Evolutionary conservation across 83 land plant genomes (phyloP).

Genomic region (Picea abies): DNA sequence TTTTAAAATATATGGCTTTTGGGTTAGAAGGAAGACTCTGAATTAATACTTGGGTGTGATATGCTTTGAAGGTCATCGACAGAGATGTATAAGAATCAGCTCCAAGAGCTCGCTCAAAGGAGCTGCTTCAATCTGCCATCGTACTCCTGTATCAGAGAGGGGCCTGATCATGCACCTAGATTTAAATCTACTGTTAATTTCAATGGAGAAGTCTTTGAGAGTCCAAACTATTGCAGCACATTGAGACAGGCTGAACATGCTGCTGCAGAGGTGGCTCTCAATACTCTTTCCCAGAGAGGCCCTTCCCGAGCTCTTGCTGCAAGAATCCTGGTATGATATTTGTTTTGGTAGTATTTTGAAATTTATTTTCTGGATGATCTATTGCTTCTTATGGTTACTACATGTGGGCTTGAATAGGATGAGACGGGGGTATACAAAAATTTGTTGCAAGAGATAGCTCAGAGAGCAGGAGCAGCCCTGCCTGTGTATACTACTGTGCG

Average conservation of each 20-base stretch:
- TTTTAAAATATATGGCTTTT: no score
- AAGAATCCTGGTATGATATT: constrained; percentile 49
- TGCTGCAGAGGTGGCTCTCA: constrained; percentile 75
- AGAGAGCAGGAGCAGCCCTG: constrained; percentile 82
- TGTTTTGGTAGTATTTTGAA: not conserved
- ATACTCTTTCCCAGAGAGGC: constrained; percentile 53
- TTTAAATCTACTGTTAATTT: constrained; percentile 74
- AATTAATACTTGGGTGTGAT: no score
- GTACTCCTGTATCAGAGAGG: constrained; percentile 66
- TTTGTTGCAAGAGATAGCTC: constrained; percentile 78
- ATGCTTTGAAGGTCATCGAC: no score
- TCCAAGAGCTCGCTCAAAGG: constrained; percentile 81
- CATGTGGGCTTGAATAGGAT: constrained; percentile 41
- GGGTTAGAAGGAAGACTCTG: no score
- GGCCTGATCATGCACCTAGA: constrained; percentile 79
- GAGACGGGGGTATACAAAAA: constrained; percentile 90
- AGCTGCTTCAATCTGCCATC: constrained; percentile 83
- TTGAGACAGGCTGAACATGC: constrained; percentile 77
- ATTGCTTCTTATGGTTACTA: not conserved
- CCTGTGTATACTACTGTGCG: constrained; percentile 68
- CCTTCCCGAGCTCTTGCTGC: constrained; percentile 75
- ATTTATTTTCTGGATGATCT: not conserved
- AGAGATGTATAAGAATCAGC: constrained; percentile 77
- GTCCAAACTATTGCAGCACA: constrained; percentile 61
- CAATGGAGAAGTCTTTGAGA: constrained; percentile 75